A percentile compares a stretch with the other conserved stretches of the same genome.
Conservation (phyloP, 306 rosid species). For the Prosopis cineraria region DNA sequence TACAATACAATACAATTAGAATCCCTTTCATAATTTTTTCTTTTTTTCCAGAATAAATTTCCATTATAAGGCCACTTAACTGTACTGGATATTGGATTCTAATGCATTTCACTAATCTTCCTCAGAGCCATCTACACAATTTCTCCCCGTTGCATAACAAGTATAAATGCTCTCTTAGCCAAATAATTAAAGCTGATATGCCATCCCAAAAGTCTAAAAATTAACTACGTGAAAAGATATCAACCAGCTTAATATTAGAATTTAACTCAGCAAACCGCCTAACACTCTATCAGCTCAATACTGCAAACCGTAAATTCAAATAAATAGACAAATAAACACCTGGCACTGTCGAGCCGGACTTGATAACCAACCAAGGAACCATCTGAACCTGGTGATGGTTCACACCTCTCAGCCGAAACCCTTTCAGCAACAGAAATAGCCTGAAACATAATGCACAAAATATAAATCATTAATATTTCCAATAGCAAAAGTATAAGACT, state of each 20-base stretch:
- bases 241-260: slow-evolving; percentile 1
- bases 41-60: slow-evolving; percentile 13
- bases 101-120: slow-evolving; percentile 12
- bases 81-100: neutral
- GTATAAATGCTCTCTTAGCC: slow-evolving; percentile 19
- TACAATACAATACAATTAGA: slow-evolving; percentile 7
- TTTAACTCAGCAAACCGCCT: neutral
- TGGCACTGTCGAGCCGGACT: slow-evolving; percentile 97
- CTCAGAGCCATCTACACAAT: neutral
- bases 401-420: slow-evolving; percentile 95
- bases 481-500: neutral
- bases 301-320: neutral
- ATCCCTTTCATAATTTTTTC: neutral
- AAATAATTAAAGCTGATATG: slow-evolving; percentile 8
- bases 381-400: slow-evolving; percentile 82
- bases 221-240: slow-evolving; percentile 18
- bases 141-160: neutral
- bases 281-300: slow-evolving; percentile 6
- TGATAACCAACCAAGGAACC: slow-evolving; percentile 97
- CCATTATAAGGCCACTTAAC: slow-evolving; percentile 8
- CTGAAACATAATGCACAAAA: slow-evolving; percentile 44
- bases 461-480: slow-evolving; percentile 12
- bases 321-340: slow-evolving; percentile 49
- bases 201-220: slow-evolving; percentile 14
- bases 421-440: slow-evolving; percentile 97